Base-by-base conservation (phyloP, 176 grass and related monocot species). In the Chloris gayana region DNA sequence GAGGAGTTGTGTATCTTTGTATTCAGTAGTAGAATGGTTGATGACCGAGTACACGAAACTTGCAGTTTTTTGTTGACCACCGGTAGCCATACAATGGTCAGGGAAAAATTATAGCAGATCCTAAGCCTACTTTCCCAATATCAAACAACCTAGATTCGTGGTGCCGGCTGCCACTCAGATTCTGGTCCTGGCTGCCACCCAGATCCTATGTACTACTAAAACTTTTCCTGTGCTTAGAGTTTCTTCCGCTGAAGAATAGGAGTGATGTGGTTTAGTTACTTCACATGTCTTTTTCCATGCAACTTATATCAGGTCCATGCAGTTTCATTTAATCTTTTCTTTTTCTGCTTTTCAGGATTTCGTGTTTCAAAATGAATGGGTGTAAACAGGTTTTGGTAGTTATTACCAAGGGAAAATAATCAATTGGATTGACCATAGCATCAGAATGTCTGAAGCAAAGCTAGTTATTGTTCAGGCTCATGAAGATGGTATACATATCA, bases 401-500 rank as follows among this genome's bases (percentile, higher is more conserved):
- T 75, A 56, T 80, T 75, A 80, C 57, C 22, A 59, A 14, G 30
- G 75, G 63, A 76, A 64, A 67, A 77, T 75, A 47, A 87, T 91
- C 68, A 80, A 64, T 82, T 80, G 60, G 21, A 82, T 89, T 83
- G 64, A 88, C 33, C 44, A 64, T 81, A 83, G 69, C 76, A 73
- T 56, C 24, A 65, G 69, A 76, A 89, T 85, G 81, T 79, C 73
- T 34, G 77, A 73, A 89, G 62, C 37, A 71, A 91, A 85, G 22
- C 21, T 70, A 77, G 53, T 58, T 70, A 65, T 80, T 27, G 77
- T 72, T 74, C 87, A 91, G 67, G 27, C 63, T 69, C 57, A 79
- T 58, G 54, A 69, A 85, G 87, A 94, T 87, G 87, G 86, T 94
- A 89, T 46, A 47, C 11, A 54, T 70, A 54, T 70, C 70, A 8